phyloP scores from a whole-genome alignment of 768 basidiomycete genomes.

The Omphalotus guepiniiformis region DNA sequence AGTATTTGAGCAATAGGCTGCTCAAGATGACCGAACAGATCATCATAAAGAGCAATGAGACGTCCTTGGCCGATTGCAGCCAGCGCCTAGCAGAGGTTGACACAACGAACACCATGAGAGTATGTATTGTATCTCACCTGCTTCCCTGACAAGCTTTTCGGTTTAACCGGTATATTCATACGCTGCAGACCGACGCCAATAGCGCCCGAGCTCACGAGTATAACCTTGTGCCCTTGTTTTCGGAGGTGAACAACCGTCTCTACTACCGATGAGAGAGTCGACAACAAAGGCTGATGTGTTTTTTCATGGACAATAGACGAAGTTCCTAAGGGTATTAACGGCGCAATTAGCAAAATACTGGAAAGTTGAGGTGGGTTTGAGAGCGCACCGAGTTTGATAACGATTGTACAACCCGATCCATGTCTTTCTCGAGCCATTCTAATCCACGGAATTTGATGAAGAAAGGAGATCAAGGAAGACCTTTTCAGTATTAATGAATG shows the following conservation, averaged over 20 bases:
- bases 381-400: conserved; percentile 81
- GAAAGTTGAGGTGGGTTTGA: conserved; percentile 7
- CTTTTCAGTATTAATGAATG: too few species aligned
- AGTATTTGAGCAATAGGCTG: conserved; percentile 96
- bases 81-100: conserved; percentile 56
- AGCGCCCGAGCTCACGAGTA: conserved; percentile 96
- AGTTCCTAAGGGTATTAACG: conserved; percentile 54
- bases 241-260: conserved; percentile 84
- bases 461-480: too few species aligned
- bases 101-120: neutral
- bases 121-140: conserved; percentile 63
- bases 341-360: conserved; percentile 8
- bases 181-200: conserved; percentile 92
- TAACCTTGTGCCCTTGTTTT: conserved; percentile 84
- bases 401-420: conserved; percentile 55
- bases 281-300: conserved; percentile 88
- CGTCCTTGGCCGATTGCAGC: conserved; percentile 97
- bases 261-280: conserved; percentile 86
- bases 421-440: conserved; percentile 21
- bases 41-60: conserved; percentile 95
- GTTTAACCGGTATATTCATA: conserved; percentile 77
- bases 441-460: too few species aligned
- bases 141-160: conserved; percentile 85
- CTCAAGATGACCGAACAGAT: conserved; percentile 88
- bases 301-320: conserved; percentile 96